Base-by-base conservation (phyloP, 495 filamentous ascomycete species). In the Annulohypoxylon maeteangense region DNA sequence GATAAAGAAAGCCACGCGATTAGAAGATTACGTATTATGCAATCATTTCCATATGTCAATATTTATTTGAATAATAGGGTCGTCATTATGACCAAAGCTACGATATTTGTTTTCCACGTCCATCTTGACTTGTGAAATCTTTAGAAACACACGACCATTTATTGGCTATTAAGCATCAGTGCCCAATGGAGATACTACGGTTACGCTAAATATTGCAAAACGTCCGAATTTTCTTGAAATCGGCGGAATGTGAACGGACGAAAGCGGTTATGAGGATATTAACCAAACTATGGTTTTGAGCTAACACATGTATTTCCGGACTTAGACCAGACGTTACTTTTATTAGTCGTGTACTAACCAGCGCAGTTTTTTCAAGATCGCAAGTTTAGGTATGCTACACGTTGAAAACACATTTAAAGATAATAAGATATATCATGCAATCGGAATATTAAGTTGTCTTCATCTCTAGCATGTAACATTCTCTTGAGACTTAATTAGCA, bases 241-340 rank as follows among this genome's bases (percentile, higher is more conserved):
- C 40, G 4, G 50, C 61, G 58, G 58, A 63, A 67, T 71, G 58
- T 38, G 34, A 48, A 67, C 22, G 25, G 50, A 67, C 62, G 67
- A 67, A 74, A 70, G 67, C 71, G 62, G 71, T 54, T 56, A n/a
- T 22, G 22, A 31, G 11, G 12, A 27, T 31, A n/a, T n/a, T n/a
- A 12, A 45, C 48, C 36, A 36, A 31, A 20, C n/a, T 4, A 57
- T 16, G 20, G 20, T 4, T 40, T 40, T 14, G 14, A 40, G 36
- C 36, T 25, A 65, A 32, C 48, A 36, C 20, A 57, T n/a, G 36
- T 55, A 59, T 66, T 51, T 61, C 71, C 61, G 66, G 51, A 74
- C 60, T 63, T 45, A 31, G 57, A 70, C 48, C 36, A 29, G 62
- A 58, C 38, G 23, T 38, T 14, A 45, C 42, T 69, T 51, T 45